Evolutionary conservation across 1,139 yeast species (phyloP), one percentile per base, ranked within the genome.

Genomic region (Lodderomyces jiufengensis): DNA sequence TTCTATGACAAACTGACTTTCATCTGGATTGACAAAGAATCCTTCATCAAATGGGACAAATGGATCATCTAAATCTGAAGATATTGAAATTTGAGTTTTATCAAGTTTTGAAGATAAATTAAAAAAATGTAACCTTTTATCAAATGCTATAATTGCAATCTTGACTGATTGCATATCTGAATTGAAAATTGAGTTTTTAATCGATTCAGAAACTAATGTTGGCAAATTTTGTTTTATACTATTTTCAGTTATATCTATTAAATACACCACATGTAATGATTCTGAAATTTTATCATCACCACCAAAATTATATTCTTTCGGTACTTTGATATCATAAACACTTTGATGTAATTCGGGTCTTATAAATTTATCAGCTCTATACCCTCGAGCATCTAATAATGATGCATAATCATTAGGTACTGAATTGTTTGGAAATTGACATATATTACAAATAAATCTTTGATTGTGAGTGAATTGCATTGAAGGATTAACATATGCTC

Each of bases 401-500:
- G 86, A 72, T 24, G 65, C 56, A 50, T 88, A 87, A 31, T 82
- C 88, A 7, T 61, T 57, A 0, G 95, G 87, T 8, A 84, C 80
- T 5, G 68, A 66, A 51, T 83, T 84, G 39, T 87, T 76, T 8
- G 70, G 62, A 49, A 84, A 85, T 43, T 80, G 82, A 62, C 99
- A 92, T 52, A 92, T 77, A 58, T 92, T 92, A 66, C 99, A 92
- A 18, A 78, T 70, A 59, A 86, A 84, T 42, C 66, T 69, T 30
- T 80, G 77, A 29, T 80, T 81, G 34, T 72, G 74, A 8, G 78
- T 71, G 47, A 83, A 80, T 48, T 79, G 81, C 80, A 85, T 84
- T 12, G 80, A 76, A 2, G 97, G 95, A 55, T 92, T 92, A 47
- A 88, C 72, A 57, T 88, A 92, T 1, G 95, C 76, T 41, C 97